A percentile compares a stretch with the other conserved stretches of the same genome.
These are phyloP conservation scores for Aureobasidium sp. DNA, from an alignment of 2,329 filamentous ascomycete genomes.

Conservation along the genomic window DNA sequence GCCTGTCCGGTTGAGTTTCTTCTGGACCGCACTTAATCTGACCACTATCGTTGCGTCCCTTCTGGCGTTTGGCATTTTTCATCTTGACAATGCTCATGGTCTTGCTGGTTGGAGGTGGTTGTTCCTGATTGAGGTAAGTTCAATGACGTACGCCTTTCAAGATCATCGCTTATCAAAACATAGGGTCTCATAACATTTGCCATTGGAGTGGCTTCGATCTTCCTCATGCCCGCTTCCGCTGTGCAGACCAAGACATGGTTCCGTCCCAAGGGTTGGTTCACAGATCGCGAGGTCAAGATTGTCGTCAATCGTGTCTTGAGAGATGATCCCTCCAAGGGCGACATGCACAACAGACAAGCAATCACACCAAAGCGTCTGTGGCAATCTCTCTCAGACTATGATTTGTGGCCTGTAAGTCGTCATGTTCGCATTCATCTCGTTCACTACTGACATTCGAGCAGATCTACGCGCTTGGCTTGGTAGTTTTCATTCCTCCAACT, in stretches of 20 bases:
- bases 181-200: conserved; percentile 24
- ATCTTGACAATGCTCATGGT: conserved; percentile 21
- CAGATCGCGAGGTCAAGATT: conserved; percentile 26
- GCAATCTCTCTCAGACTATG: conserved; percentile 49
- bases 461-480: conserved; percentile 45
- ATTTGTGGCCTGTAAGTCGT: conserved; percentile 39
- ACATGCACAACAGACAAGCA: conserved; percentile 53
- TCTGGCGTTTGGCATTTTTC: conserved; percentile 23
- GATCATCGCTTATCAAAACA: conserved; percentile 19
- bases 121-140: conserved; percentile 23
- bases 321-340: conserved; percentile 48
- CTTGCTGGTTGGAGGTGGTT: conserved; percentile 22
- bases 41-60: conserved; percentile 26
- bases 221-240: conserved; percentile 33
- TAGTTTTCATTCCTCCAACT: conserved; percentile 46
- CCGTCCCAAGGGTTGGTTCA: conserved; percentile 53
- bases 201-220: background rate
- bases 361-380: conserved; percentile 45
- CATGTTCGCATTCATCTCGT: conserved; percentile 46
- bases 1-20: conserved; percentile 35
- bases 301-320: conserved; percentile 31
- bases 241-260: conserved; percentile 21
- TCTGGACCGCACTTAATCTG: conserved; percentile 20
- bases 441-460: conserved; percentile 30
- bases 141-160: conserved; percentile 49